These are phyloP conservation scores for Skeletonema grethae DNA, from an alignment of 108 stramenopile species.

Conservation along the genomic window DNA sequence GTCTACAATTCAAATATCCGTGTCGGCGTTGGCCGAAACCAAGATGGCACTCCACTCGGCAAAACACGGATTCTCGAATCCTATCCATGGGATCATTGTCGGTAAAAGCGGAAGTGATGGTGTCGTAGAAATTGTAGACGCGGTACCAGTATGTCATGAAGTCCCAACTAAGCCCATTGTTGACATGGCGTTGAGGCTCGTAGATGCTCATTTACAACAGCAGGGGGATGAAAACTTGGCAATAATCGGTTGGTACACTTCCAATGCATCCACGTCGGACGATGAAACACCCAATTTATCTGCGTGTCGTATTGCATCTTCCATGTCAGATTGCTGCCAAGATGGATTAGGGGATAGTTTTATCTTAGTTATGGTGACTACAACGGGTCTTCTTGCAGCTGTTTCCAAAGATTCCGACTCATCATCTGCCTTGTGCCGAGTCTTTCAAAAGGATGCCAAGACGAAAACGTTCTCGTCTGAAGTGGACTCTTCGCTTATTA, in stretches of 20 bases:
- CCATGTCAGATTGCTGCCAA: slow-evolving; percentile 28
- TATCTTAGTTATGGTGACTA: slow-evolving; percentile 13
- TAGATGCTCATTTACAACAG: slow-evolving; percentile 25
- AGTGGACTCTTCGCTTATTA: slow-evolving; percentile 12
- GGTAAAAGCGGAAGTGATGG: slow-evolving; percentile 21
- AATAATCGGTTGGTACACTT: slow-evolving; percentile 81
- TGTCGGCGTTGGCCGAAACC: slow-evolving; percentile 23
- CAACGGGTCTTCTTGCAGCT: slow-evolving; percentile 3
- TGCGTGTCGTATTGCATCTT: slow-evolving; percentile 32
- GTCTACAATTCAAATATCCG: slow-evolving; percentile 9
- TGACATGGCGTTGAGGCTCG: slow-evolving; percentile 61
- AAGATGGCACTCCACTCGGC: slow-evolving; percentile 69
- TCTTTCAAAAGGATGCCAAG: slow-evolving; percentile 21
- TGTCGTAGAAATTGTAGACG: slow-evolving; percentile 36
- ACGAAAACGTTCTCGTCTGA: slow-evolving; percentile 8
- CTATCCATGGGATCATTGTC: slow-evolving; percentile 67
- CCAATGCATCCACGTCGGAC: slow-evolving; percentile 30
- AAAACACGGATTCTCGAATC: slow-evolving; percentile 30
- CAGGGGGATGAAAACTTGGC: neutral
- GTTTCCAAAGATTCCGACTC: slow-evolving; percentile 5
- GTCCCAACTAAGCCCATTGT: slow-evolving; percentile 70
- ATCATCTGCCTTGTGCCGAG: slow-evolving; percentile 1
- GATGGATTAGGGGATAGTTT: neutral
- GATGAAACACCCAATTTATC: slow-evolving; percentile 25
- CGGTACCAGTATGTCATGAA: slow-evolving; percentile 75